Conservation (phyloP, 192 early-diverging fungal genomes). For the Irineochytrium annulatum region DNA sequence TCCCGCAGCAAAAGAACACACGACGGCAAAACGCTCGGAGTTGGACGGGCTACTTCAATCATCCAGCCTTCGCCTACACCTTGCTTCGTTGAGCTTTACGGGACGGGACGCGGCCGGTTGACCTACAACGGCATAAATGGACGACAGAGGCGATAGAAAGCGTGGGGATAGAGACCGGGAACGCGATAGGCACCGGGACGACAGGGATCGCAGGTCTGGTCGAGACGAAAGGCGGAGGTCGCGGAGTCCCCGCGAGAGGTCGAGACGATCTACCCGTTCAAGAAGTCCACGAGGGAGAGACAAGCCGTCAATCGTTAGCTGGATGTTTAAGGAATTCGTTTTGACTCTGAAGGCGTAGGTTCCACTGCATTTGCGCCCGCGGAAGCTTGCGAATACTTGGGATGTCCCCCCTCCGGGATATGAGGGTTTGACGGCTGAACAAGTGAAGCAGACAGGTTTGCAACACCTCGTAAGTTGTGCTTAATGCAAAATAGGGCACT, state of each 20-base stretch:
- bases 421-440: constrained; percentile 75
- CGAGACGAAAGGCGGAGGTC: constrained; percentile 9
- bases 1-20: too few species aligned
- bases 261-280: constrained; percentile 1
- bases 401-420: constrained; percentile 86
- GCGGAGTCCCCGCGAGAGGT: constrained; percentile 10
- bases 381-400: constrained; percentile 88
- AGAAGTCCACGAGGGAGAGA: constrained; percentile 7
- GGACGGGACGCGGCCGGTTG: too few species aligned
- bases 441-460: constrained; percentile 84
- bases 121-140: too few species aligned
- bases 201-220: neutral
- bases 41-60: too few species aligned
- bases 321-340: too few species aligned
- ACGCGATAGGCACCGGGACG: constrained; percentile 33
- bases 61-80: too few species aligned
- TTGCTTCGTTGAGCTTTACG: too few species aligned
- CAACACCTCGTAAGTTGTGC: neutral
- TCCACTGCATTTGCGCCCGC: constrained; percentile 72
- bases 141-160: too few species aligned
- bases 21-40: too few species aligned
- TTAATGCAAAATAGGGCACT: constrained; percentile 52
- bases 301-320: neutral
- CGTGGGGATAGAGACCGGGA: constrained; percentile 32
- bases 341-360: too few species aligned